Percentiles rank a stretch among this genome's conserved stretches.
phyloP scores from a whole-genome alignment of 768 basidiomycete species.

The Plicaturopsis crispa region DNA sequence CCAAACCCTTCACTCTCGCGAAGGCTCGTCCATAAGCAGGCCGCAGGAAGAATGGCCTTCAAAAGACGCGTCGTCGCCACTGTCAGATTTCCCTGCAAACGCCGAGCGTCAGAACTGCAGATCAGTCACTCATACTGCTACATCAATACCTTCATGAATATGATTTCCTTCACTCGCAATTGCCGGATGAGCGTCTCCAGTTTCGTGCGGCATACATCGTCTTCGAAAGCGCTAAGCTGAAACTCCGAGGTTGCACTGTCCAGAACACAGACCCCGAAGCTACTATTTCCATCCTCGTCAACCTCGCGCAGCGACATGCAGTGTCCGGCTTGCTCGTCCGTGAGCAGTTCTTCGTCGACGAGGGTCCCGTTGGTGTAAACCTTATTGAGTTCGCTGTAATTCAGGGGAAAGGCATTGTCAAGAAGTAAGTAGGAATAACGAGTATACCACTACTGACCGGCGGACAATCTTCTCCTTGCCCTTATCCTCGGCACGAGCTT shows the following conservation, averaged over 20 bases:
- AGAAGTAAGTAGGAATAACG: not conserved
- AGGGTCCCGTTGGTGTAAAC: slow-evolving; percentile 96
- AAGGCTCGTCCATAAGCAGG: slow-evolving; percentile 86
- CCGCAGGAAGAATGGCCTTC: slow-evolving; percentile 69
- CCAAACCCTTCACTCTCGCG: slow-evolving; percentile 76
- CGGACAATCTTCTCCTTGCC: slow-evolving; percentile 84
- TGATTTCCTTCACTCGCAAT: slow-evolving; percentile 83
- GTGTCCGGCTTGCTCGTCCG: slow-evolving; percentile 91
- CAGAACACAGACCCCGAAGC: slow-evolving; percentile 85
- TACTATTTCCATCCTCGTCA: slow-evolving; percentile 30
- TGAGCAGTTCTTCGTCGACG: slow-evolving; percentile 82
- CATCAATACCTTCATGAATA: slow-evolving; percentile 72
- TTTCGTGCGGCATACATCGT: slow-evolving; percentile 88
- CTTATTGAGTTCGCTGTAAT: slow-evolving; percentile 77
- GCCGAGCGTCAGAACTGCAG: slow-evolving; percentile 1
- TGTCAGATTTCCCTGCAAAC: slow-evolving; percentile 71
- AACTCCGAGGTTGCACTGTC: slow-evolving; percentile 97
- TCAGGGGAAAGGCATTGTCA: slow-evolving; percentile 4
- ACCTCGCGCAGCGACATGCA: slow-evolving; percentile 83
- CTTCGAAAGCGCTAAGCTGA: slow-evolving; percentile 81
- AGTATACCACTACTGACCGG: slow-evolving; percentile 33
- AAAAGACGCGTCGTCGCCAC: slow-evolving; percentile 77
- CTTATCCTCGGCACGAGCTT: slow-evolving; percentile 42
- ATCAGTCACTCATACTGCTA: not conserved
- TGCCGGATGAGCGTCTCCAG: slow-evolving; percentile 92